phyloP scores from a whole-genome alignment of 805 yeast genomes.

The Starmerella scarabaei region DNA sequence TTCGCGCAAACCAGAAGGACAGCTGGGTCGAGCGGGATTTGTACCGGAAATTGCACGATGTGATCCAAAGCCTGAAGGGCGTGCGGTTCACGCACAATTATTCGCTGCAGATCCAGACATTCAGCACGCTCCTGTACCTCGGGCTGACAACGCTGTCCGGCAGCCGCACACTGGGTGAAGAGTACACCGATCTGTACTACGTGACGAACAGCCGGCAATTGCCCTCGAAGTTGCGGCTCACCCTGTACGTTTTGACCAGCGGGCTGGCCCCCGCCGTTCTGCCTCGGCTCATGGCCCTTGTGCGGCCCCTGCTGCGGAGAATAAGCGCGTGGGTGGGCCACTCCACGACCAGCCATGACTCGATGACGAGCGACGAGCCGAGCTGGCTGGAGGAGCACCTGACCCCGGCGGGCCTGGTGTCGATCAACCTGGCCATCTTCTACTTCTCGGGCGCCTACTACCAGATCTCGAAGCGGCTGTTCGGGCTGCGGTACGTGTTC shows the following conservation, averaged over 20 bases:
- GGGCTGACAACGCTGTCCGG: slow-evolving; percentile 62
- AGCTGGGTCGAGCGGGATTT: slow-evolving; percentile 50
- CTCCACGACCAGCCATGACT: slow-evolving; percentile 1
- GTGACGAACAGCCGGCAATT: slow-evolving; percentile 20
- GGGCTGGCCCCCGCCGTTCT: slow-evolving; percentile 48
- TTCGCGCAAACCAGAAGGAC: slow-evolving; percentile 86
- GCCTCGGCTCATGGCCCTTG: slow-evolving; percentile 16
- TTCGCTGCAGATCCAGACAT: slow-evolving; percentile 46
- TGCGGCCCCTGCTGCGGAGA: slow-evolving; percentile 15
- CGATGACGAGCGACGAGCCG: slow-evolving; percentile 1
- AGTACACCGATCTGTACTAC: slow-evolving; percentile 55
- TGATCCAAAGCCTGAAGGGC: slow-evolving; percentile 39
- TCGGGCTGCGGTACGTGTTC: slow-evolving; percentile 62
- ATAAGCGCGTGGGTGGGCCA: background rate
- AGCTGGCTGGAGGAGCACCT: slow-evolving; percentile 10
- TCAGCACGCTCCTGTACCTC: slow-evolving; percentile 52
- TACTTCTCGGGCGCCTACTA: slow-evolving; percentile 76
- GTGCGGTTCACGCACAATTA: slow-evolving; percentile 48
- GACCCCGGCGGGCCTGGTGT: slow-evolving; percentile 34
- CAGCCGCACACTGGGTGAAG: slow-evolving; percentile 82
- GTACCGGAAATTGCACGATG: slow-evolving; percentile 42
- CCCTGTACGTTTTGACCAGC: slow-evolving; percentile 48
- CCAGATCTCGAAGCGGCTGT: slow-evolving; percentile 58
- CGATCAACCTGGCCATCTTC: slow-evolving; percentile 66
- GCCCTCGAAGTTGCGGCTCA: slow-evolving; percentile 30